Conservation (phyloP, 2,329 filamentous ascomycete genomes). For the Colletotrichum sp. region DNA sequence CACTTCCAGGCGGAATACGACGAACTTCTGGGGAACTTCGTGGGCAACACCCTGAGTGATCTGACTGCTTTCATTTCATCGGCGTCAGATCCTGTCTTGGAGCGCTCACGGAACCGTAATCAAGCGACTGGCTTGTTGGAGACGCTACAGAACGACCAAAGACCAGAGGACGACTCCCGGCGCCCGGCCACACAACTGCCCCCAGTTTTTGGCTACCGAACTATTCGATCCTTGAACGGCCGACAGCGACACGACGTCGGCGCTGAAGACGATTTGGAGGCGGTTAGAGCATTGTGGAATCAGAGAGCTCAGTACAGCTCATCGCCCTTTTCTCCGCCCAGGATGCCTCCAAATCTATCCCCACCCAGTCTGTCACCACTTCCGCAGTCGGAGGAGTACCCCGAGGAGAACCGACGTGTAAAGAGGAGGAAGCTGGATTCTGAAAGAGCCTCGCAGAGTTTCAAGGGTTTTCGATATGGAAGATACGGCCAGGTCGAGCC, state of each 20-base stretch:
- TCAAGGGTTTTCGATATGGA: slow-evolving; percentile 76
- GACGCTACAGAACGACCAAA: slow-evolving; percentile 14
- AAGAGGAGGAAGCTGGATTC: slow-evolving; percentile 77
- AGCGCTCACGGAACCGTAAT: not conserved
- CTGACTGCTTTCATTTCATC: slow-evolving; percentile 13
- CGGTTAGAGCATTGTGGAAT: slow-evolving; percentile 21
- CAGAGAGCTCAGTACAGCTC: slow-evolving; percentile 17
- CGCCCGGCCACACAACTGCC: slow-evolving; percentile 8
- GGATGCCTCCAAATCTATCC: slow-evolving; percentile 29
- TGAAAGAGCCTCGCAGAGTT: slow-evolving; percentile 56
- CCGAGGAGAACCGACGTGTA: slow-evolving; percentile 55
- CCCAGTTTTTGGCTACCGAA: slow-evolving; percentile 1
- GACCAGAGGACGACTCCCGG: slow-evolving; percentile 1
- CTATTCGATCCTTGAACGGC: not conserved
- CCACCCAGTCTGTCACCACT: slow-evolving; percentile 38
- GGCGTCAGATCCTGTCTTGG: not conserved
- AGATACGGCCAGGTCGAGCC: slow-evolving; percentile 87
- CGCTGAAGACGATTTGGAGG: slow-evolving; percentile 18
- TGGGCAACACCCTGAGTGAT: slow-evolving; percentile 12
- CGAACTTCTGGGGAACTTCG: slow-evolving; percentile 16
- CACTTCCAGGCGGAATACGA: slow-evolving; percentile 23
- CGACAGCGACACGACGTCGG: slow-evolving; percentile 11
- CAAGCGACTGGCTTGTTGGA: not conserved
- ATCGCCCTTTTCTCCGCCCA: slow-evolving; percentile 26
- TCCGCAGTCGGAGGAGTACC: slow-evolving; percentile 40